These are phyloP conservation scores for Barnettozyma botsteinii DNA, from an alignment of 805 yeast species.

Conservation along the genomic window DNA sequence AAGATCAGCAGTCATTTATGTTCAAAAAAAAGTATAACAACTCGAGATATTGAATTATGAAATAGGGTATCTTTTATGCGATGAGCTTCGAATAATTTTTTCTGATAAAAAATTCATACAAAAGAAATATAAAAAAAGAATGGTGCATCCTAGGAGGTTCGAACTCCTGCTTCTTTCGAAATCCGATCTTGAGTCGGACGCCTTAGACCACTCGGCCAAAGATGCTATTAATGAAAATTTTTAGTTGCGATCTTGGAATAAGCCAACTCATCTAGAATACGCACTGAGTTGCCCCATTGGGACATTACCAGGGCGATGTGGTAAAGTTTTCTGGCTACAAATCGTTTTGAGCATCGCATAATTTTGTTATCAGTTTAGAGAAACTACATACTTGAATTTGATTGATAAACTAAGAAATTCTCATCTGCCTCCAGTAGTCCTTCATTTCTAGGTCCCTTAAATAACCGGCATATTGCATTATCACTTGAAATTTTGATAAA, in stretches of 20 bases:
- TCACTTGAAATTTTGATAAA: too few species aligned
- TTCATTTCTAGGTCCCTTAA: too few species aligned
- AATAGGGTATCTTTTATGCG: not conserved
- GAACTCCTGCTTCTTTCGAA: slow-evolving; percentile 12
- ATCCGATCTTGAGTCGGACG: slow-evolving; percentile 14
- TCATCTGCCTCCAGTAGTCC: too few species aligned
- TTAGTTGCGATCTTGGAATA: not conserved
- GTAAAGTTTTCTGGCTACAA: too few species aligned
- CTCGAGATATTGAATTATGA: too few species aligned
- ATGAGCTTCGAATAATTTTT: slow-evolving; percentile 4
- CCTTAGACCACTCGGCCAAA: slow-evolving; percentile 15
- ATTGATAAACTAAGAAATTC: too few species aligned
- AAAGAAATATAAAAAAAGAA: not conserved
- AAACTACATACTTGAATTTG: too few species aligned
- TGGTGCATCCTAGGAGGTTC: slow-evolving; percentile 13
- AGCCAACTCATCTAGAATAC: not conserved
- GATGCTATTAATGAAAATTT: slow-evolving; percentile 2
- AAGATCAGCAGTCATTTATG: slow-evolving; percentile 3
- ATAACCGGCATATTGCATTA: too few species aligned
- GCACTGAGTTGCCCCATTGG: not conserved
- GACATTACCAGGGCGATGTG: too few species aligned
- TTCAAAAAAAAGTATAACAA: not conserved
- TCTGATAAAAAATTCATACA: not conserved
- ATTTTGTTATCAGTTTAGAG: too few species aligned
- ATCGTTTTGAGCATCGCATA: too few species aligned